Base-by-base conservation (phyloP, 768 basidiomycete species). In the Tulasnella sp. region DNA sequence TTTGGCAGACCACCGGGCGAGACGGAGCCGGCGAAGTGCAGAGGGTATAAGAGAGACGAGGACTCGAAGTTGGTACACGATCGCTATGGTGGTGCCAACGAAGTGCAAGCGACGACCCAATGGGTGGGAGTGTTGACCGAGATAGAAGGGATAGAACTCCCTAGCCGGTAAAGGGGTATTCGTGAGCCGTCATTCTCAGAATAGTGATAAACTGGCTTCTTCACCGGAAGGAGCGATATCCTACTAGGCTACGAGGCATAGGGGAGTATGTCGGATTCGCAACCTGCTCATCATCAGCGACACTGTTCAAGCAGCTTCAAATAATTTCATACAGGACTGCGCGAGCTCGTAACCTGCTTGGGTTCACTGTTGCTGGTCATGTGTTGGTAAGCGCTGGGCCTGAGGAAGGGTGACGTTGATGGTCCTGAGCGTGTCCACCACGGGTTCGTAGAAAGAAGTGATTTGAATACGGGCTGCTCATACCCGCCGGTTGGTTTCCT, bases 61-160 rank as follows among this genome's bases (percentile, higher is more conserved):
- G 42, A 56, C 43, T 13, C 54, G 54, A n/a, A 56, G 54, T 42
- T 45, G 54, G 41, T 26, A 34, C 23, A 42, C 27, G 32, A 56
- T 27, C 19, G 23, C 38, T 11, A 32, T 42, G 10, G 41, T 10
- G 4, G 54, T 56, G 19, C 54, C 54, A 11, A 45, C 38, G 54
- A 56, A 26, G 23, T 56, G 54, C 41, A 56, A 29, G 3, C 42
- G 17, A n/a, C 54, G 42, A 11, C 26, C 10, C 4, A 26, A 11
- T 24, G 54, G 54, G 42, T 56, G 13, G 10, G 54, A 42, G 10
- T 56, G 54, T 42, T 56, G 21, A 27, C 54, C 54, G 5, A 56
- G 54, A 45, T 56, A 56, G 54, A 56, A 56, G 24, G 54, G 54
- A 29, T 56, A 56, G 54, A 56, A 56, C 43, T 56, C 54, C 10